Evolutionary conservation across 192 early-diverging fungal genomes (phyloP).

Genomic region (Funneliformis mosseae): DNA sequence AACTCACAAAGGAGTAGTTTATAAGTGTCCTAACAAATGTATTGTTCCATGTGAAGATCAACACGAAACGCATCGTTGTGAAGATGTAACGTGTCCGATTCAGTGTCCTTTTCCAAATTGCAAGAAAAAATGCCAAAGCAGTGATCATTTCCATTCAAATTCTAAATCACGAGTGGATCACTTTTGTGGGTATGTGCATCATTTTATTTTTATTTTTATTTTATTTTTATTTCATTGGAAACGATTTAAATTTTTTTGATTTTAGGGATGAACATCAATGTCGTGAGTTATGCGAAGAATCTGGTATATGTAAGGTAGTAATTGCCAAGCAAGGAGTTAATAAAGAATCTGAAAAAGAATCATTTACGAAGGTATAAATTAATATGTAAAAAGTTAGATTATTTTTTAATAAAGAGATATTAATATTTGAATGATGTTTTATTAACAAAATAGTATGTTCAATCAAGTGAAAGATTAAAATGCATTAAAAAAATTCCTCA

Average conservation of each 20-base stretch:
- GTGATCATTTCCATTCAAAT: slow-evolving; percentile 29
- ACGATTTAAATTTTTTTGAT: neutral
- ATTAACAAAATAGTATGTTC: neutral
- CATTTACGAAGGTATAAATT: neutral
- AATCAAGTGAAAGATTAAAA: neutral
- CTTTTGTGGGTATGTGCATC: slow-evolving; percentile 22
- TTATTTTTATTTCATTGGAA: neutral
- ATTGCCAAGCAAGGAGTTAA: slow-evolving; percentile 13
- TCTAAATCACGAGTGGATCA: neutral
- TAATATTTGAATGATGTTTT: no score
- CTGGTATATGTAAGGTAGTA: slow-evolving; percentile 28
- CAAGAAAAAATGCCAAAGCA: slow-evolving; percentile 1
- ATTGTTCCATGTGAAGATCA: neutral
- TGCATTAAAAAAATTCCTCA: slow-evolving; percentile 28
- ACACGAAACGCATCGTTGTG: slow-evolving; percentile 15
- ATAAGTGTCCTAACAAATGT: slow-evolving; percentile 23
- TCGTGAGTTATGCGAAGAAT: slow-evolving; percentile 19
- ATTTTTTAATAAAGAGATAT: no score
- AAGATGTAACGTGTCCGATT: slow-evolving; percentile 29
- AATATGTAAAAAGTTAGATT: no score
- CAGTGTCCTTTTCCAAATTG: slow-evolving; percentile 21
- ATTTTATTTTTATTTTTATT: neutral
- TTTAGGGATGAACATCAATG: slow-evolving; percentile 36
- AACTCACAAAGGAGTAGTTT: slow-evolving; percentile 12
- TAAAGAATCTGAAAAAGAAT: neutral